A percentile compares a stretch with the other conserved stretches of the same genome.
Evolutionary conservation across 2,329 filamentous ascomycete genomes (phyloP).

Genomic region (Ceratocystis cacaofunesta): DNA sequence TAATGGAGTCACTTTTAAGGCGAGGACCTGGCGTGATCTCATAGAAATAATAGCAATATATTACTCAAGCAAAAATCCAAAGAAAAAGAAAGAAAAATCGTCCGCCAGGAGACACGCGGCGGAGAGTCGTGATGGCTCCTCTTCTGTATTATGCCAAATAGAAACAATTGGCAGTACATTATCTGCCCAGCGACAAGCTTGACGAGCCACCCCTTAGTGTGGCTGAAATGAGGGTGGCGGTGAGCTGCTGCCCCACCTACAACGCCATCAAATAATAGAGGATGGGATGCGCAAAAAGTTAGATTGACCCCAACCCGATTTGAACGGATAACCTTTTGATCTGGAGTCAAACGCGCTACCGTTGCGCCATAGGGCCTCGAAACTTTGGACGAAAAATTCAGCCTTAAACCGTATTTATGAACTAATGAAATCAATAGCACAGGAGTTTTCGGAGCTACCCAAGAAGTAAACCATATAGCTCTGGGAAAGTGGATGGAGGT

Average conservation of each 20-base stretch:
- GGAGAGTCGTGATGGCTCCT: background rate
- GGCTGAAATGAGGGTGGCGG: background rate
- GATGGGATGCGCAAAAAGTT: background rate
- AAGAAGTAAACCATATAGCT: too few species aligned
- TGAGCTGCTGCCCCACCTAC: too few species aligned
- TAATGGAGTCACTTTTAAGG: background rate
- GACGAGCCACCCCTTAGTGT: slow-evolving; percentile 2
- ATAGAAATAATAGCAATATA: background rate
- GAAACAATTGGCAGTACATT: background rate
- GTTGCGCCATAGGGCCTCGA: slow-evolving; percentile 15
- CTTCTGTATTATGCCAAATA: slow-evolving; percentile 1
- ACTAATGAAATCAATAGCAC: too few species aligned
- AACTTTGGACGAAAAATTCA: background rate
- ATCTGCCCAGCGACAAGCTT: background rate
- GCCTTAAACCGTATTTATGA: background rate
- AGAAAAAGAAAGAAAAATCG: background rate
- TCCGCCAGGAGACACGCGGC: background rate
- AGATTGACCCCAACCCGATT: slow-evolving; percentile 13
- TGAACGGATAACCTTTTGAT: slow-evolving; percentile 17
- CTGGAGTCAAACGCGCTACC: slow-evolving; percentile 17
- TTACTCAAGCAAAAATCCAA: background rate
- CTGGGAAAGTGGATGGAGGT: too few species aligned
- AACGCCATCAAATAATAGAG: too few species aligned
- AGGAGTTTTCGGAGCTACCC: too few species aligned
- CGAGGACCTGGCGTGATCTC: background rate